Conservation (phyloP, 2,329 filamentous ascomycete species). For the Rhexocercosporidium sp. region DNA sequence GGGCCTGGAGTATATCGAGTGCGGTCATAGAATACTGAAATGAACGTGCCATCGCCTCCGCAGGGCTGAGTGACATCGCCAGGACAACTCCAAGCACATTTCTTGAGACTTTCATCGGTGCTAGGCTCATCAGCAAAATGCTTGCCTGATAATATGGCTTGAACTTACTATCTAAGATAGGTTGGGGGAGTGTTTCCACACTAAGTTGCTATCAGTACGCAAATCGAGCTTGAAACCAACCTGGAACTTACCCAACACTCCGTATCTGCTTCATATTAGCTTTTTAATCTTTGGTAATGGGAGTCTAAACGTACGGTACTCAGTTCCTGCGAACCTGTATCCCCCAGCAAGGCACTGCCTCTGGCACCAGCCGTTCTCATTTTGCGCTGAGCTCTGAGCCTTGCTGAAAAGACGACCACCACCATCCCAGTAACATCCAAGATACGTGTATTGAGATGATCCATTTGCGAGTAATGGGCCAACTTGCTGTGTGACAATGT, state of each 20-base stretch:
- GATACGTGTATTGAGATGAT: slow-evolving; percentile 42
- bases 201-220: slow-evolving; percentile 11
- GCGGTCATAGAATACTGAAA: slow-evolving; percentile 44
- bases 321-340: slow-evolving; percentile 44
- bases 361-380: slow-evolving; percentile 45
- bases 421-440: slow-evolving; percentile 49
- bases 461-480: slow-evolving; percentile 45
- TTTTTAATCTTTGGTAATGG: no score
- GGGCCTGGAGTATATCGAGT: slow-evolving; percentile 37
- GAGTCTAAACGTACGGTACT: slow-evolving; percentile 35
- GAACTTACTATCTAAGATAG: slow-evolving; percentile 32
- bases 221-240: neutral
- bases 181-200: slow-evolving; percentile 39
- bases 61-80: slow-evolving; percentile 31
- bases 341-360: slow-evolving; percentile 39
- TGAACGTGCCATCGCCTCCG: slow-evolving; percentile 41
- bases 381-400: slow-evolving; percentile 40
- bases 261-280: slow-evolving; percentile 22
- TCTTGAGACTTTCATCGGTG: slow-evolving; percentile 34
- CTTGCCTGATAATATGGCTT: neutral
- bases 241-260: slow-evolving; percentile 36
- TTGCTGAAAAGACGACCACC: slow-evolving; percentile 43
- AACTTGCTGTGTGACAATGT: slow-evolving; percentile 43
- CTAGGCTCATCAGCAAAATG: slow-evolving; percentile 22
- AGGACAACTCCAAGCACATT: slow-evolving; percentile 31